phyloP scores from a whole-genome alignment of 2,329 filamentous ascomycete genomes.

The Pestalotiopsis sp. region DNA sequence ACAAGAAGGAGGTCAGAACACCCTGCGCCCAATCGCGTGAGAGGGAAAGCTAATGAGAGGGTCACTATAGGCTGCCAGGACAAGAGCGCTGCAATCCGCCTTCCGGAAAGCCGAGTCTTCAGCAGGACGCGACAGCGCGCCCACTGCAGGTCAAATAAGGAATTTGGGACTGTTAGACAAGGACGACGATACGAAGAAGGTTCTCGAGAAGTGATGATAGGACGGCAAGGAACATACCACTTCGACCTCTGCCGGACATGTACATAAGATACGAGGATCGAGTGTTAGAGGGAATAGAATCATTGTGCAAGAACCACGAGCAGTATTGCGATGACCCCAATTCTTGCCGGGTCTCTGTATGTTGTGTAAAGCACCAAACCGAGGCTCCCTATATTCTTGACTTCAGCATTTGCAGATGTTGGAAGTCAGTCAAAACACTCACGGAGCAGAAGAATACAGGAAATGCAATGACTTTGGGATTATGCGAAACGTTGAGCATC shows the following conservation, averaged over 20 bases:
- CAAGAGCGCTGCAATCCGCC: slow-evolving; percentile 77
- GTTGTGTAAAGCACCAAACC: neutral
- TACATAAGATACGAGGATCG: slow-evolving; percentile 22
- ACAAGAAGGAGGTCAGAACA: slow-evolving; percentile 90
- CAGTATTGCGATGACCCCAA: neutral
- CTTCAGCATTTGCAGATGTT: neutral
- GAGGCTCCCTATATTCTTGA: neutral
- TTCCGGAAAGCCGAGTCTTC: slow-evolving; percentile 80
- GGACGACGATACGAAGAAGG: slow-evolving; percentile 75
- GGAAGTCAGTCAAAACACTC: too few relatives aligned
- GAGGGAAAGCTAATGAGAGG: slow-evolving; percentile 11
- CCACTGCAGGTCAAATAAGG: slow-evolving; percentile 83
- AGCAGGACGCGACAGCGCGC: slow-evolving; percentile 77
- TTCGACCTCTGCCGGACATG: slow-evolving; percentile 19
- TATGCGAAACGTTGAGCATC: too few relatives aligned
- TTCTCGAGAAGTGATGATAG: slow-evolving; percentile 38
- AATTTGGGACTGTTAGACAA: slow-evolving; percentile 83
- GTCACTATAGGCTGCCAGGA: slow-evolving; percentile 69
- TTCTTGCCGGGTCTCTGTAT: neutral
- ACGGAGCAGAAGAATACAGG: too few relatives aligned
- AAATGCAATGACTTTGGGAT: too few relatives aligned
- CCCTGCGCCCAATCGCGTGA: neutral
- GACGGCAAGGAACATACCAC: slow-evolving; percentile 9
- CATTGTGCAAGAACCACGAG: slow-evolving; percentile 8
- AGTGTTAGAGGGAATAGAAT: slow-evolving; percentile 23